Base-by-base conservation (phyloP, 2,329 filamentous ascomycete species). In the Monosporascus sp. region DNA sequence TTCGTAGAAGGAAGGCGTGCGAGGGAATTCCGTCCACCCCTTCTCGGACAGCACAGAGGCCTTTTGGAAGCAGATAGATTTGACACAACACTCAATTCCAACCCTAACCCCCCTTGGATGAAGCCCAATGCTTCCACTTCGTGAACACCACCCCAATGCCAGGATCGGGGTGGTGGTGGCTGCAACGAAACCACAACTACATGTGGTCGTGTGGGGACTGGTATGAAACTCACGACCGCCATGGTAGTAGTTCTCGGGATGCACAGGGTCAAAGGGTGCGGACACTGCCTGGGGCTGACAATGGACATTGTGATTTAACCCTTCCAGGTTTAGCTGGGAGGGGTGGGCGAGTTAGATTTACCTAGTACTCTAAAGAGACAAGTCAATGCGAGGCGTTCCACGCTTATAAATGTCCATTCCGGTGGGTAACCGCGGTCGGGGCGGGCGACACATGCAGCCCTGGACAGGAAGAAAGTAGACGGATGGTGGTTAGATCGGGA, bases 121-220 rank as follows among this genome's bases (percentile, higher is more conserved):
- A 42, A 20, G 39, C 39, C 55, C 27, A 54, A 56, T 53, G 53
- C 27, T 54, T 52, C 57, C 51, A 55, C 57, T 58, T 58, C 59
- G 52, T 58, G 54, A 61, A 58, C 54, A 25, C 24, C 14, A 22
- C 54, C 50, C 47, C 51, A 55, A 47, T 60, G 60, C 62, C 64
- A 54, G 60, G 62, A 63, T 63, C 62, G 2, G 54, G 59, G 62
- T 66, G 66, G 62, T 60, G 64, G 64, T 67, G 66, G 66, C 65
- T 62, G 63, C 58, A 61, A 64, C 65, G 66, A 65, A 65, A 67
- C 62, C 42, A 24, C 24, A 25, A 27, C 42, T 25, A 25, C 42
- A 27, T 25, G 42, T 63, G 66, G 58, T 62, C 59, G 61, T 61
- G 65, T 67, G 64, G 65, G 54, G 57, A 61, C 56, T 46, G 22